Conservation (phyloP, 768 basidiomycete species). For the Pulveroboletus sp. region DNA sequence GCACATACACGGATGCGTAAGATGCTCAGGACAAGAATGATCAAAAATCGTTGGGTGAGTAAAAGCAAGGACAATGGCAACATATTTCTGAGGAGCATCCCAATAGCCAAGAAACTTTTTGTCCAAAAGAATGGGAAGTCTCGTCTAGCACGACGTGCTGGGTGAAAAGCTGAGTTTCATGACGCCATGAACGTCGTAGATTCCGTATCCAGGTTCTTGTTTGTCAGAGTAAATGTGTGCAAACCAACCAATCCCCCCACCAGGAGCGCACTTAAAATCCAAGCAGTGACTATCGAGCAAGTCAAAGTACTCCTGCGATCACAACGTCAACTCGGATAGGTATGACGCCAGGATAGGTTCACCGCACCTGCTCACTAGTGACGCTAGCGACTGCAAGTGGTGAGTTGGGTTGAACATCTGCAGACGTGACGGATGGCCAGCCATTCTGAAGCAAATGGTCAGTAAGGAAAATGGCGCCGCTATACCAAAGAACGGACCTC, state of each 20-base stretch:
- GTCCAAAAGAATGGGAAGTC: not conserved
- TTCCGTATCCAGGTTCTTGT: conserved; percentile 68
- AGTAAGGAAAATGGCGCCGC: not conserved
- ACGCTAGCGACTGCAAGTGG: conserved; percentile 57
- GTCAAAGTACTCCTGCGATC: conserved; percentile 47
- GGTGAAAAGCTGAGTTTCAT: conserved; percentile 68
- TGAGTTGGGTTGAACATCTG: conserved; percentile 65
- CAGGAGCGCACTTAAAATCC: conserved; percentile 54
- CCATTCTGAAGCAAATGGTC: conserved; percentile 52
- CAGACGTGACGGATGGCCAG: conserved; percentile 68
- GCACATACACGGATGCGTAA: not conserved
- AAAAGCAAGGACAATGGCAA: too few relatives aligned
- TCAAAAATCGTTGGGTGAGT: too few relatives aligned
- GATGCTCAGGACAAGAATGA: too few relatives aligned
- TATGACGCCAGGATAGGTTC: not conserved
- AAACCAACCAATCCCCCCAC: conserved; percentile 78
- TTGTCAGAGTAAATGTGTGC: conserved; percentile 74
- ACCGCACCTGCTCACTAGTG: conserved; percentile 56
- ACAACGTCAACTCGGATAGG: not conserved
- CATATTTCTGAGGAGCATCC: not conserved
- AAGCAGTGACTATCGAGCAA: conserved; percentile 64
- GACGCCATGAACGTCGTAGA: conserved; percentile 47
- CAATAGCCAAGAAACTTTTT: not conserved
- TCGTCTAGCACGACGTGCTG: conserved; percentile 51
- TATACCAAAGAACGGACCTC: conserved; percentile 41